phyloP scores from a whole-genome alignment of 179 eudicot genomes.

The Silene coronaria region DNA sequence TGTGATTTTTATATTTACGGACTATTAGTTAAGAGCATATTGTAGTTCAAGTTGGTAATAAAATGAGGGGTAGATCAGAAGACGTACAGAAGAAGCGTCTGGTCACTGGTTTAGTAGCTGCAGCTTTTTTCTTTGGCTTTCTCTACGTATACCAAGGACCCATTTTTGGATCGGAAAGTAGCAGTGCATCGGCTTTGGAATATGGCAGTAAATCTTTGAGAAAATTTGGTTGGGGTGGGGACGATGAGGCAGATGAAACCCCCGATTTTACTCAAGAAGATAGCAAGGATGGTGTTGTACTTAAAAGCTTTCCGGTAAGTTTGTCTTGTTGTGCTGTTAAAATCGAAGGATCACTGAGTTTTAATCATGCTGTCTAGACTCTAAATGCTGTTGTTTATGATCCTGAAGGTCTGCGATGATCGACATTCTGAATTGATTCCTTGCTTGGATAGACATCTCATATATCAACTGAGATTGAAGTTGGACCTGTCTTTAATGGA shows the following conservation, averaged over 20 bases:
- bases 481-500: slow-evolving; percentile 95
- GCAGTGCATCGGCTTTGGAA: slow-evolving; percentile 76
- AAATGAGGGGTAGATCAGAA: slow-evolving; percentile 88
- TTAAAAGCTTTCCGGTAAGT: slow-evolving; percentile 92
- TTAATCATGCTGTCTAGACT: neutral
- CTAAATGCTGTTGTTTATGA: slow-evolving; percentile 20
- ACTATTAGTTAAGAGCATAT: neutral
- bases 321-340: neutral
- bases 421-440: slow-evolving; percentile 93
- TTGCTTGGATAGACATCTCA: slow-evolving; percentile 91
- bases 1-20: slow-evolving; percentile 20
- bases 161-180: slow-evolving; percentile 40
- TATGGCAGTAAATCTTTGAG: slow-evolving; percentile 82
- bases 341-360: neutral
- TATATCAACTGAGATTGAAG: slow-evolving; percentile 90
- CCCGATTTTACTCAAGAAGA: slow-evolving; percentile 53
- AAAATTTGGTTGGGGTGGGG: slow-evolving; percentile 84
- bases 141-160: slow-evolving; percentile 76
- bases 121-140: slow-evolving; percentile 53
- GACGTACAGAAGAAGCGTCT: slow-evolving; percentile 80
- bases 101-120: slow-evolving; percentile 44
- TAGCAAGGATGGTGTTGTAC: slow-evolving; percentile 51
- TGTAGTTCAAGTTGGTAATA: slow-evolving; percentile 10
- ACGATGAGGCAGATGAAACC: slow-evolving; percentile 73
- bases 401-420: slow-evolving; percentile 81